These are phyloP conservation scores for Globisporangium heterothallicum DNA, from an alignment of 352 stramenopile genomes.

Conservation along the genomic window DNA sequence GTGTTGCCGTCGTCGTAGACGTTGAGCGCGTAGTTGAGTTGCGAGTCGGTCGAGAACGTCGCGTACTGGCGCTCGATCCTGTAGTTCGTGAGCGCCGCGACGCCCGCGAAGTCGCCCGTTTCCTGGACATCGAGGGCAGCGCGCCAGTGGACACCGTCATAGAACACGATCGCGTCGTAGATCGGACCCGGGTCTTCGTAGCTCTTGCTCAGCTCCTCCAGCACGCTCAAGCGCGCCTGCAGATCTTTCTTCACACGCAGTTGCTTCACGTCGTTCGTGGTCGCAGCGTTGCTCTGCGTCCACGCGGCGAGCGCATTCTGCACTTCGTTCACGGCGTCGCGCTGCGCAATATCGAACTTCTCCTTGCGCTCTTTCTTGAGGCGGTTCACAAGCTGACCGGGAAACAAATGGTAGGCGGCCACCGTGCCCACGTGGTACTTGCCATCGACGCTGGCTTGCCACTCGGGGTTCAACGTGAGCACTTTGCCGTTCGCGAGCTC, in stretches of 20 bases:
- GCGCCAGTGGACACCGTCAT: constrained; percentile 72
- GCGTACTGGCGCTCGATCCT: constrained; percentile 72
- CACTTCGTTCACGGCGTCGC: constrained; percentile 55
- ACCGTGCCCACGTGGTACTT: constrained; percentile 86
- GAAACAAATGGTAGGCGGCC: constrained; percentile 87
- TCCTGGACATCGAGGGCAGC: constrained; percentile 85
- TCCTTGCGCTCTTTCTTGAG: constrained; percentile 83
- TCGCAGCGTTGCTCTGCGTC: constrained; percentile 52
- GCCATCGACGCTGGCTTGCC: constrained; percentile 41
- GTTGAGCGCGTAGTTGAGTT: constrained; percentile 94
- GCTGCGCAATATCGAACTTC: constrained; percentile 69
- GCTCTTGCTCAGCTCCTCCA: constrained; percentile 65
- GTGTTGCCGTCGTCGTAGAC: constrained; percentile 93
- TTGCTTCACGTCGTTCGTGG: constrained; percentile 46
- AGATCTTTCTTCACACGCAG: constrained; percentile 78
- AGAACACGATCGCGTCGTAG: constrained; percentile 90
- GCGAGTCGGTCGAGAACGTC: constrained; percentile 86
- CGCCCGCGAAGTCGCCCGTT: constrained; percentile 74
- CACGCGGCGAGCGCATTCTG: constrained; percentile 59
- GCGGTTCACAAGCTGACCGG: constrained; percentile 53
- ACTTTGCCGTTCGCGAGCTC: constrained; percentile 30
- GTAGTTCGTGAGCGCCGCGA: constrained; percentile 71
- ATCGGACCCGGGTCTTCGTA: constrained; percentile 91
- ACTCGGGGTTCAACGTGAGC: constrained; percentile 76
- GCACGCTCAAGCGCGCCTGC: constrained; percentile 55